Evolutionary conservation across 768 basidiomycete genomes (phyloP), one percentile per base, ranked within the genome.

Genomic region (Neoboletus subvelutipes): DNA sequence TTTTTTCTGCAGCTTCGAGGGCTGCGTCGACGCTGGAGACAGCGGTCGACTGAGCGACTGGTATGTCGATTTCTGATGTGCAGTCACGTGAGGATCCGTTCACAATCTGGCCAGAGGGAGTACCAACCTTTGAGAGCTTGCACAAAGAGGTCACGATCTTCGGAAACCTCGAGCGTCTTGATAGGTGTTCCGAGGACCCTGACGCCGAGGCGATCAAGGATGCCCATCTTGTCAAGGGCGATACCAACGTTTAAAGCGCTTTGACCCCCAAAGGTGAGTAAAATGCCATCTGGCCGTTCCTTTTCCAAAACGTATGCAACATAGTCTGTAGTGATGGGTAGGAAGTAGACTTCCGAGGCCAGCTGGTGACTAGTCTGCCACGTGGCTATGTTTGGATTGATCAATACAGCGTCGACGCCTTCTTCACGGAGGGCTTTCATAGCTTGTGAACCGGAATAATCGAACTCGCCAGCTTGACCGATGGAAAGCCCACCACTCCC

Each of bases 361-460:
- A 99, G 81, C 72, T 98, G 87, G 71, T 99, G 97, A 9, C 95
- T 98, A 1, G 97, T 98, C 76, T 99, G 97, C 89, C 96, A 98
- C 31, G 97, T 98, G 42, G 97, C 96, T 62, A 98, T 98, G 71
- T 99, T 98, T 46, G 97, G 97, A 74, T 98, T 99, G 73, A 99
- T 93, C 61, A 99, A 86, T 60, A 99, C 87, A 33, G 94, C 92
- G 54, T 90, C 83, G 50, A 99, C 87, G 52, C 95, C 95, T 72
- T 95, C 93, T 73, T 99, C 97, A 64, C 88, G 85, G 51, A 99
- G 86, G 17, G 97, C 97, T 73, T 99, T 98, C 75, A 99, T 85
- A 11, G 97, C 97, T 75, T 99, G 97, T 7, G 96, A 98, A 45
- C 97, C 97, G 20, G 96, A 98, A 72, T 99, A 99, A 73, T 99